These are phyloP conservation scores for Rheum nobile DNA, from an alignment of 148 eudicot species.

Conservation along the genomic window DNA sequence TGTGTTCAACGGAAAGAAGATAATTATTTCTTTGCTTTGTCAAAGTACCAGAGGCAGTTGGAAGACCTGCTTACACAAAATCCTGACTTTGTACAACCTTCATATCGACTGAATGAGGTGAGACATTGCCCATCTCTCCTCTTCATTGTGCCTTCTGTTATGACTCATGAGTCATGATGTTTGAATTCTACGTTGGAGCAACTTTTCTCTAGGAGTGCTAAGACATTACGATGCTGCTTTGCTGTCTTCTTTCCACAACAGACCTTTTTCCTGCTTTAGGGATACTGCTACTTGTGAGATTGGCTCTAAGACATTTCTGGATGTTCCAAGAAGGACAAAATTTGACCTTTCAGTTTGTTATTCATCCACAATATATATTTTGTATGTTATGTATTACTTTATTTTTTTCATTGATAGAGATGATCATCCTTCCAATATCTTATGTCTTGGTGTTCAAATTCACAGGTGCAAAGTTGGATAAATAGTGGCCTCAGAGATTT, in stretches of 20 bases:
- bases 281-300: not conserved
- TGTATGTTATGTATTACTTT: not conserved
- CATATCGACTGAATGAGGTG: conserved; percentile 86
- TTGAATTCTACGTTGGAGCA: not conserved
- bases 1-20: conserved; percentile 78
- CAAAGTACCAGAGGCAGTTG: conserved; percentile 76
- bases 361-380: not conserved
- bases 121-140: conserved; percentile 9
- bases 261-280: not conserved
- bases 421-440: not conserved
- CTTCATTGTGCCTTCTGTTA: not conserved
- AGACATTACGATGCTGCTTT: not conserved
- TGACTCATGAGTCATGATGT: not conserved
- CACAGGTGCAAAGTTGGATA: conserved; percentile 39
- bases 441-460: not conserved
- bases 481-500: conserved; percentile 35
- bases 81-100: conserved; percentile 84
- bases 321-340: not conserved
- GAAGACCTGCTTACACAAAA: conserved; percentile 55
- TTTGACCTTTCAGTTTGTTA: not conserved
- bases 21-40: conserved; percentile 88
- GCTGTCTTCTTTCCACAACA: not conserved
- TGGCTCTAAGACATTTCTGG: not conserved
- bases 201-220: not conserved
- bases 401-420: not conserved